Percentiles rank a stretch among this genome's conserved stretches.
phyloP scores from a whole-genome alignment of 805 yeast species.

The Sungouiella blattae region DNA sequence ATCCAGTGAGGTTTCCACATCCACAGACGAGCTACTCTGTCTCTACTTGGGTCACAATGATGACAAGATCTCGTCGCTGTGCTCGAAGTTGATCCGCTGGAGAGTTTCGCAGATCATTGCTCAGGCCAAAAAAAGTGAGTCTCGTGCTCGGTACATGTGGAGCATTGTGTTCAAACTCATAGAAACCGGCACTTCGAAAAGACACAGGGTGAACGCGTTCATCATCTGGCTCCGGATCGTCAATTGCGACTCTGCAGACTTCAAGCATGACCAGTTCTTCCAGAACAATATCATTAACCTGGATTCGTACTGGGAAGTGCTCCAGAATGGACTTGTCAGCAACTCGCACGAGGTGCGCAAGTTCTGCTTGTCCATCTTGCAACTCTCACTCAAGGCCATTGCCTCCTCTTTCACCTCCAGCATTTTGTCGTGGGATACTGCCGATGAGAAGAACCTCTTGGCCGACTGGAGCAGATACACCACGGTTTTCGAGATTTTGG shows the following conservation, averaged over 20 bases:
- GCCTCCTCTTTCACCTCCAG: constrained; percentile 27
- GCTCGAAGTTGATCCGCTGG: constrained; percentile 53
- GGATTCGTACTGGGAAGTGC: constrained; percentile 44
- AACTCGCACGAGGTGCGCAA: constrained; percentile 65
- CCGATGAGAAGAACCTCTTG: constrained; percentile 22
- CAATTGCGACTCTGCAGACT: constrained; percentile 15
- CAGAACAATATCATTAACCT: constrained; percentile 23
- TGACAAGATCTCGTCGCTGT: constrained; percentile 30
- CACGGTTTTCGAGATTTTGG: constrained; percentile 75
- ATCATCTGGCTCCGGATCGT: constrained; percentile 57
- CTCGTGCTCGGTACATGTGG: constrained; percentile 40
- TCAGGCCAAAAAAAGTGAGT: constrained; percentile 3
- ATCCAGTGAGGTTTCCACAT: constrained; percentile 3
- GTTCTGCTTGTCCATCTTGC: constrained; percentile 61
- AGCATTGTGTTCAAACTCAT: constrained; percentile 36
- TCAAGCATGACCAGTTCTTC: constrained; percentile 14
- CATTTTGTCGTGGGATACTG: constrained; percentile 44
- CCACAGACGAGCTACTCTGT: constrained; percentile 22
- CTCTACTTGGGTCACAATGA: constrained; percentile 37
- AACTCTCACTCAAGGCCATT: constrained; percentile 52
- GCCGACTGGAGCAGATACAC: constrained; percentile 68
- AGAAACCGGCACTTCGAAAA: constrained; percentile 16
- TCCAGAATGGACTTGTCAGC: constrained; percentile 57
- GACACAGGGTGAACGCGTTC: constrained; percentile 40
- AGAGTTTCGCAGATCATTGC: constrained; percentile 34